A percentile compares a stretch with the other conserved stretches of the same genome.
phyloP scores from a whole-genome alignment of 352 stramenopile species.

The Thalassiosira delicatula region DNA sequence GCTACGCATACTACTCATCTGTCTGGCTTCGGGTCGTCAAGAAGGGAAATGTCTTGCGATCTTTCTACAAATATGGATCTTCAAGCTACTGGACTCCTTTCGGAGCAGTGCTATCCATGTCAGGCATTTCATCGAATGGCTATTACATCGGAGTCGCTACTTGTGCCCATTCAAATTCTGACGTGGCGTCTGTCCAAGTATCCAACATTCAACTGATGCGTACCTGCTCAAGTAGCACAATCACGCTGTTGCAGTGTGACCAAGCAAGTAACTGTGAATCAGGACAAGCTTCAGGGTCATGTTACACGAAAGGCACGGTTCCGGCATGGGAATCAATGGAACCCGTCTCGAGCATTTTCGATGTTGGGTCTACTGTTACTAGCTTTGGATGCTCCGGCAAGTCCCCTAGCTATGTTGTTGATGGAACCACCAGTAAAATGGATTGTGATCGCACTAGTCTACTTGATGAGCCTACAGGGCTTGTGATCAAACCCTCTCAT shows the following conservation, averaged over 20 bases:
- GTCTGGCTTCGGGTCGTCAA: constrained; percentile 62
- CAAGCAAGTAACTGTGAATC: constrained; percentile 59
- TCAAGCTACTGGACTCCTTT: constrained; percentile 41
- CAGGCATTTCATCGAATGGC: constrained; percentile 43
- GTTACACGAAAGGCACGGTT: constrained; percentile 44
- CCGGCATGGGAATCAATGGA: constrained; percentile 46
- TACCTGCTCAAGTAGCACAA: constrained; percentile 28
- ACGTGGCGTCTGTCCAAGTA: constrained; percentile 16
- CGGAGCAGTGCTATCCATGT: constrained; percentile 45
- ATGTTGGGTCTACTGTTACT: constrained; percentile 38
- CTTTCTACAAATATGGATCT: constrained; percentile 45
- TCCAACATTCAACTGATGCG: constrained; percentile 49
- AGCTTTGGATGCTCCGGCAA: constrained; percentile 38
- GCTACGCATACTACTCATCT: constrained; percentile 17
- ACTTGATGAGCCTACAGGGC: constrained; percentile 1
- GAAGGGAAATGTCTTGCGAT: constrained; percentile 48
- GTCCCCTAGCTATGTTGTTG: constrained; percentile 1
- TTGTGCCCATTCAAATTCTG: constrained; percentile 27
- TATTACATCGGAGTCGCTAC: constrained; percentile 62
- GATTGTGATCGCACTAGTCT: background rate
- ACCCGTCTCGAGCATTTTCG: constrained; percentile 31
- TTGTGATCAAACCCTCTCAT: constrained; percentile 47
- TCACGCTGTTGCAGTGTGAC: constrained; percentile 45
- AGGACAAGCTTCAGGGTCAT: constrained; percentile 30
- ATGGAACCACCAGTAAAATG: constrained; percentile 36